Percentiles rank a stretch among this genome's conserved stretches.
These are phyloP conservation scores for Colletotrichum sp. DNA, from an alignment of 2,329 filamentous ascomycete species.

Conservation along the genomic window DNA sequence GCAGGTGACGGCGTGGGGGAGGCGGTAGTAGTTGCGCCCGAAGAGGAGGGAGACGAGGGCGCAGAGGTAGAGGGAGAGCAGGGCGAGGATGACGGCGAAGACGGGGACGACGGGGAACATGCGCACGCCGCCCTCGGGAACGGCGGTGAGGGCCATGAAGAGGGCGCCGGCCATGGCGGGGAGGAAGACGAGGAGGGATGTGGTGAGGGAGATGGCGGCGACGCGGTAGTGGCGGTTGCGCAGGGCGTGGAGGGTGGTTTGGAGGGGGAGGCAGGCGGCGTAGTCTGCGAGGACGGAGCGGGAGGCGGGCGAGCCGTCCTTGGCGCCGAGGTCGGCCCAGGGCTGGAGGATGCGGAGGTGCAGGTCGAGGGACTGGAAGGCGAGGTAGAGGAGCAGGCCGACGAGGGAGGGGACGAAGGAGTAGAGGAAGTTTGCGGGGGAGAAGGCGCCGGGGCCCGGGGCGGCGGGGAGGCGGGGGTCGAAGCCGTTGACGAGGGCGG, in stretches of 20 bases:
- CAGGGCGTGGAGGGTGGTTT: slow-evolving; percentile 62
- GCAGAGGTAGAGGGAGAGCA: slow-evolving; percentile 74
- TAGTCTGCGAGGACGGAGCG: slow-evolving; percentile 74
- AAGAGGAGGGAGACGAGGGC: slow-evolving; percentile 68
- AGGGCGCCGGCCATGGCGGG: slow-evolving; percentile 73
- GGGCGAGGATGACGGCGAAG: slow-evolving; percentile 74
- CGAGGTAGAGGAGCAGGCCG: slow-evolving; percentile 70
- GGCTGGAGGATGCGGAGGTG: slow-evolving; percentile 71
- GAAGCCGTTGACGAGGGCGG: slow-evolving; percentile 73
- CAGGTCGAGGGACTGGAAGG: slow-evolving; percentile 71
- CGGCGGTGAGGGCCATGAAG: slow-evolving; percentile 72
- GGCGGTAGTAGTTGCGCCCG: slow-evolving; percentile 61
- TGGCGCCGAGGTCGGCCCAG: slow-evolving; percentile 66
- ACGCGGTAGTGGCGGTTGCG: slow-evolving; percentile 70
- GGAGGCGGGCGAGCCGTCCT: slow-evolving; percentile 66
- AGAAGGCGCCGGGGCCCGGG: slow-evolving; percentile 72
- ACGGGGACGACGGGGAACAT: slow-evolving; percentile 78
- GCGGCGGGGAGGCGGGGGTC: slow-evolving; percentile 66
- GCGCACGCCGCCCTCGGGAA: slow-evolving; percentile 49
- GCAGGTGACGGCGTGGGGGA: slow-evolving; percentile 76
- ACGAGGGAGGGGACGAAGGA: slow-evolving; percentile 74
- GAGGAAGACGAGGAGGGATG: slow-evolving; percentile 64
- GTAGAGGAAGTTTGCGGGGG: slow-evolving; percentile 87
- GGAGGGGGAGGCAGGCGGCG: slow-evolving; percentile 67
- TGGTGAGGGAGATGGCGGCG: slow-evolving; percentile 64